A percentile compares a stretch with the other conserved stretches of the same genome.
phyloP scores from a whole-genome alignment of 2,329 filamentous ascomycete species.

The Clonostachys rhizophaga region DNA sequence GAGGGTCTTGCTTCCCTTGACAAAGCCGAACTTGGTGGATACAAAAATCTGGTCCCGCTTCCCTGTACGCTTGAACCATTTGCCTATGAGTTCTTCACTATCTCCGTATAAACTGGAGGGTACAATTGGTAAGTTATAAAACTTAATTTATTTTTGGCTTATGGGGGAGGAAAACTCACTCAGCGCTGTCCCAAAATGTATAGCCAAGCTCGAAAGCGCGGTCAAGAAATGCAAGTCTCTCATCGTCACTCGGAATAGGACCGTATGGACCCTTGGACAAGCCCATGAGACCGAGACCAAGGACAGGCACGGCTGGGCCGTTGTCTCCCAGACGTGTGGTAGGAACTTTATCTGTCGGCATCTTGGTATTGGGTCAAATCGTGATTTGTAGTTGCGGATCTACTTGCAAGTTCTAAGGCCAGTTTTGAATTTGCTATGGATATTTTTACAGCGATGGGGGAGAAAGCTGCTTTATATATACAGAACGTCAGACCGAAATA shows the following conservation, averaged over 20 bases:
- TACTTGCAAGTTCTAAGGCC: too few species aligned
- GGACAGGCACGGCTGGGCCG: constrained; percentile 38
- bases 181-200: constrained; percentile 40
- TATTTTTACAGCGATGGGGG: too few species aligned
- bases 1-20: constrained; percentile 4
- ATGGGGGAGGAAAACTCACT: constrained; percentile 10
- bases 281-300: constrained; percentile 50
- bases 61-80: constrained; percentile 38
- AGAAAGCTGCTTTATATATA: too few species aligned
- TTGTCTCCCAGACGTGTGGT: constrained; percentile 33
- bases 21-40: constrained; percentile 20
- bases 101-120: constrained; percentile 29
- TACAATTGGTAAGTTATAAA: background rate
- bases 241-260: constrained; percentile 30
- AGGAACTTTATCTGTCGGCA: too few species aligned
- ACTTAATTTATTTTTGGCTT: too few species aligned
- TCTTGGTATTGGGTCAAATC: too few species aligned
- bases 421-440: too few species aligned
- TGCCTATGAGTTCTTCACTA: constrained; percentile 37
- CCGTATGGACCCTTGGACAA: constrained; percentile 10
- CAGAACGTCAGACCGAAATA: too few species aligned
- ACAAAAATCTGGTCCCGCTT: constrained; percentile 41
- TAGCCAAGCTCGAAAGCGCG: constrained; percentile 37
- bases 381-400: too few species aligned
- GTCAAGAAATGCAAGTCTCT: constrained; percentile 43